Conservation (phyloP, 108 stramenopile species). For the Cyclotella kingstonii region DNA sequence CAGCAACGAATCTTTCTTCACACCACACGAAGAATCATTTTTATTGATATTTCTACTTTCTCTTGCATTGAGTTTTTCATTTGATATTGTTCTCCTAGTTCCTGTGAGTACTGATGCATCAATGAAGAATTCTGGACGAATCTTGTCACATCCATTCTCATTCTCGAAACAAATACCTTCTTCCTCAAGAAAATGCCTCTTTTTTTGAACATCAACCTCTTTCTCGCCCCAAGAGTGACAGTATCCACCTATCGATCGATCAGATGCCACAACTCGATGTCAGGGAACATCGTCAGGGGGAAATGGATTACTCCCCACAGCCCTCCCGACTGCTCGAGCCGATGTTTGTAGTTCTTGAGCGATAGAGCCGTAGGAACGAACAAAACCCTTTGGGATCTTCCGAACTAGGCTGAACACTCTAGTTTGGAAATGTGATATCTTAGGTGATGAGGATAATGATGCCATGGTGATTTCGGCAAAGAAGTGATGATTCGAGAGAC, state of each 20-base stretch:
- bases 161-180: constrained; percentile 37
- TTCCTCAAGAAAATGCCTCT: constrained; percentile 33
- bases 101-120: not conserved
- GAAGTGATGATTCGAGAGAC: no score
- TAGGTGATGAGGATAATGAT: no score
- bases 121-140: constrained; percentile 23
- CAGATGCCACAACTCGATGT: constrained; percentile 50
- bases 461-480: no score
- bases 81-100: not conserved
- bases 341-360: constrained; percentile 36
- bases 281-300: constrained; percentile 30
- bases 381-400: constrained; percentile 31
- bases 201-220: constrained; percentile 16
- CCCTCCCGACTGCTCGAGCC: constrained; percentile 38
- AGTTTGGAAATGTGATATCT: constrained; percentile 25
- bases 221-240: constrained; percentile 34
- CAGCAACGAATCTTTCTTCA: not conserved
- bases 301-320: constrained; percentile 39
- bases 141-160: constrained; percentile 17
- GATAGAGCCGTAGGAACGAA: constrained; percentile 32
- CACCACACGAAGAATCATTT: not conserved
- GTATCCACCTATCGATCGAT: constrained; percentile 41
- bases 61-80: not conserved
- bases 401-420: constrained; percentile 36
- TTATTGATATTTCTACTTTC: not conserved